Percentiles rank a stretch among this genome's conserved stretches.
These are phyloP conservation scores for Eucalyptus curtisii DNA, from an alignment of 345 rosid genomes.

Conservation along the genomic window DNA sequence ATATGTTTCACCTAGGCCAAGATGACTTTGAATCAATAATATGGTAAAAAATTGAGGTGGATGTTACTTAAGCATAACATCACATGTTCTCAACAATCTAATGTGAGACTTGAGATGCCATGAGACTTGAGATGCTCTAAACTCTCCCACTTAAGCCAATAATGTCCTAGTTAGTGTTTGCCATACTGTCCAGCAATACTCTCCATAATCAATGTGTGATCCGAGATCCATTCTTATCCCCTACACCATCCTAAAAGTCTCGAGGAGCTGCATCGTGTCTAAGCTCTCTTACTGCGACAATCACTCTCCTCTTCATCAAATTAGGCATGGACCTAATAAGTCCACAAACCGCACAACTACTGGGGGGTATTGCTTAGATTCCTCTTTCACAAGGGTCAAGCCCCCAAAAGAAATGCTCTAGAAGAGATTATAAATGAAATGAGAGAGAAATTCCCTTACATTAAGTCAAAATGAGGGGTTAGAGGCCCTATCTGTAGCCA, in stretches of 20 bases:
- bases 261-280: fast-evolving
- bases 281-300: fast-evolving
- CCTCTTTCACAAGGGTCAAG: background rate
- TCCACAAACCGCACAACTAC: background rate
- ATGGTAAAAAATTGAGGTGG: background rate
- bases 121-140: background rate
- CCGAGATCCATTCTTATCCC: background rate
- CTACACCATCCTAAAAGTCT: background rate
- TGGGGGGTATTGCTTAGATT: background rate
- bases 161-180: background rate
- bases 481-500: background rate
- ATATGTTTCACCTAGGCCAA: background rate
- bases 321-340: background rate
- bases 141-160: background rate
- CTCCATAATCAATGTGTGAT: background rate
- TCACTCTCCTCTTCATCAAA: background rate
- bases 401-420: background rate
- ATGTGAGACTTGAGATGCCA: no score
- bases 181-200: fast-evolving
- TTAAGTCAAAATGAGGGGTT: background rate
- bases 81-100: background rate
- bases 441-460: background rate
- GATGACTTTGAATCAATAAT: background rate
- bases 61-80: background rate
- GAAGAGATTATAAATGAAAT: background rate